A percentile compares a stretch with the other conserved stretches of the same genome.
These are phyloP conservation scores for Euphorbia peplus DNA, from an alignment of 345 rosid species.

Conservation along the genomic window DNA sequence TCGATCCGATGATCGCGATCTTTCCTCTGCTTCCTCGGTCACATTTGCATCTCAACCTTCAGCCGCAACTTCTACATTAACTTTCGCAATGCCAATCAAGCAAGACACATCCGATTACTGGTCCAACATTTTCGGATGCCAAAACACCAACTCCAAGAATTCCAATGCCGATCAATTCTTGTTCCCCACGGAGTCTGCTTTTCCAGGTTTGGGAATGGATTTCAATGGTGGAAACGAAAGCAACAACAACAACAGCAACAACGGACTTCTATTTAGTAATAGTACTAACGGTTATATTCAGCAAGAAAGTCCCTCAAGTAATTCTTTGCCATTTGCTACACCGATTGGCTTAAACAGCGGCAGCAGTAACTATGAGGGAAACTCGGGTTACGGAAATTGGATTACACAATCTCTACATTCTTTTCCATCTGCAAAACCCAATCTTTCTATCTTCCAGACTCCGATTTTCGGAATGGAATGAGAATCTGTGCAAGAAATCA, in stretches of 20 bases:
- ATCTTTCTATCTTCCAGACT: conserved; percentile 67
- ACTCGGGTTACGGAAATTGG: conserved; percentile 41
- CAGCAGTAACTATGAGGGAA: conserved; percentile 33
- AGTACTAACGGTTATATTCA: conserved; percentile 35
- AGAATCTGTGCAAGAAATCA: conserved; percentile 34
- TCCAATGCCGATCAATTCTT: background rate
- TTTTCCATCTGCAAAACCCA: conserved; percentile 60
- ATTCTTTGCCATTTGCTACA: conserved; percentile 42
- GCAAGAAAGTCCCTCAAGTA: conserved; percentile 28
- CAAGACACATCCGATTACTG: conserved; percentile 58
- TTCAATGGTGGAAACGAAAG: conserved; percentile 10
- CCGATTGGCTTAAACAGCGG: conserved; percentile 30
- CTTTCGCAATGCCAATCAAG: conserved; percentile 53
- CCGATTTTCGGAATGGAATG: conserved; percentile 91
- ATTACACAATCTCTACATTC: conserved; percentile 46
- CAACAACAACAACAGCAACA: conserved; percentile 20
- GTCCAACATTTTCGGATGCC: conserved; percentile 48
- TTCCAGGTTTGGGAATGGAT: conserved; percentile 33
- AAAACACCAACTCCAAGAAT: conserved; percentile 16
- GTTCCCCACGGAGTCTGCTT: conserved; percentile 16
- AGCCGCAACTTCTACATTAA: conserved; percentile 22
- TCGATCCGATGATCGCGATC: conserved; percentile 43
- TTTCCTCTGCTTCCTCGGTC: conserved; percentile 49
- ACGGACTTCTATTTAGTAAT: conserved; percentile 23
- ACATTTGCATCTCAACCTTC: conserved; percentile 36